Evolutionary conservation across 2,329 filamentous ascomycete genomes (phyloP), one percentile per base, ranked within the genome.

Genomic region (Colletotrichum echinochloae): DNA sequence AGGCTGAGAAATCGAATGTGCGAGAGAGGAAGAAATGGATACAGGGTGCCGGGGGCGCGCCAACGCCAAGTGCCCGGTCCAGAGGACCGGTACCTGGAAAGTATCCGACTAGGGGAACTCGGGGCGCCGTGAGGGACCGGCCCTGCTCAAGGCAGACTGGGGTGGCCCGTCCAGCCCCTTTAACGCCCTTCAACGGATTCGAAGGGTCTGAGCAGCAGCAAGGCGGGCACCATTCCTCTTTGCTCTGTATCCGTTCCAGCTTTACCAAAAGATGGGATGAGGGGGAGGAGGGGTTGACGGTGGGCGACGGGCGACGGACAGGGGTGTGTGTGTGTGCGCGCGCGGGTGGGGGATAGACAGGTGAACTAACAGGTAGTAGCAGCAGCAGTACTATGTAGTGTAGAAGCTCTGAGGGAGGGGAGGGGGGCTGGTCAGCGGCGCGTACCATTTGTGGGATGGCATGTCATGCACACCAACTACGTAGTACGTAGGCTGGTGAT

Each of bases 81-180:
- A 66, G 39, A 28, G 57, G 57, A 66, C 67, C 67, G 67, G 67
- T 70, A 70, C 63, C 33, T 61, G 59, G 59, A 9, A 26, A 61
- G 23, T 11, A 30, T 16, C 1, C 41, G 44, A 12, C 44, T 51
- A 16, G 28, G 26, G 59, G 49, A 12, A 35, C 59, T 39, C 59
- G 46, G 59, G 44, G 46, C 59, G 59, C 46, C 44, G n/a, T 39
- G 35, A 26, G 59, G 62, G 66, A 60, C 66, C 49, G 48, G 52
- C 55, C 46, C 60, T 49, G 26, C 56, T 60, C 8, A 30, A n/a
- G 39, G 41, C 48, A 28, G 62, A 61, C 66, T 14, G 41, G 66
- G 66, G 55, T 69, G 54, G 8, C 46, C 23, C n/a, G n/a, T n/a
- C n/a, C n/a, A n/a, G n/a, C n/a, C n/a, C n/a, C n/a, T n/a, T n/a